Conservation (phyloP, 176 grass and related monocot genomes). For the Aechmea fasciata region DNA sequence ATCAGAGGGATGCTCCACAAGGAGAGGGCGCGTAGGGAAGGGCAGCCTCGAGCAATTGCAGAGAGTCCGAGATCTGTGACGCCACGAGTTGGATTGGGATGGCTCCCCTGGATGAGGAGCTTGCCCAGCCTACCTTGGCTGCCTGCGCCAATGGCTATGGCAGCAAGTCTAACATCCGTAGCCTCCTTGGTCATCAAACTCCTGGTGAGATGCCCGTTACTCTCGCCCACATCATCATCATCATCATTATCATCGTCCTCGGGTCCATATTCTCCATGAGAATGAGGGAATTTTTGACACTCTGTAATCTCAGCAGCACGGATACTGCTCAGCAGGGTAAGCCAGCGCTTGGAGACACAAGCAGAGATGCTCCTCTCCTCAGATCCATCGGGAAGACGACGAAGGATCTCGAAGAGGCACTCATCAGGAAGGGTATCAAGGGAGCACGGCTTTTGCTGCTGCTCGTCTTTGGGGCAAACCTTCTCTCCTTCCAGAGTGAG, state of each 20-base stretch:
- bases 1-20: constrained; percentile 55
- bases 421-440: constrained; percentile 74
- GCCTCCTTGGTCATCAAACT: constrained; percentile 50
- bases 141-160: constrained; percentile 40
- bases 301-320: constrained; percentile 49
- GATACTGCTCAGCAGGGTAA: constrained; percentile 55
- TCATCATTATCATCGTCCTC: constrained; percentile 20
- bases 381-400: constrained; percentile 40
- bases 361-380: constrained; percentile 58
- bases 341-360: constrained; percentile 77
- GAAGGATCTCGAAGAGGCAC: constrained; percentile 92
- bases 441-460: constrained; percentile 30
- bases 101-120: constrained; percentile 51
- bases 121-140: constrained; percentile 41
- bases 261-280: constrained; percentile 41
- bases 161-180: constrained; percentile 61
- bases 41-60: constrained; percentile 50
- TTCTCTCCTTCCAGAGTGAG: constrained; percentile 23
- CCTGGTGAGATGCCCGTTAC: constrained; percentile 30
- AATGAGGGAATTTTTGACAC: constrained; percentile 43
- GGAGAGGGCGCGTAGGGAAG: constrained; percentile 45
- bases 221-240: constrained; percentile 21
- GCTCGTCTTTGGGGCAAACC: constrained; percentile 28
- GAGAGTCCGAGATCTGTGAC: constrained; percentile 69
- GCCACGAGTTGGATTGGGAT: constrained; percentile 50